Conservation (phyloP, 192 early-diverging fungal species). For the Backusella liffmaniae region DNA sequence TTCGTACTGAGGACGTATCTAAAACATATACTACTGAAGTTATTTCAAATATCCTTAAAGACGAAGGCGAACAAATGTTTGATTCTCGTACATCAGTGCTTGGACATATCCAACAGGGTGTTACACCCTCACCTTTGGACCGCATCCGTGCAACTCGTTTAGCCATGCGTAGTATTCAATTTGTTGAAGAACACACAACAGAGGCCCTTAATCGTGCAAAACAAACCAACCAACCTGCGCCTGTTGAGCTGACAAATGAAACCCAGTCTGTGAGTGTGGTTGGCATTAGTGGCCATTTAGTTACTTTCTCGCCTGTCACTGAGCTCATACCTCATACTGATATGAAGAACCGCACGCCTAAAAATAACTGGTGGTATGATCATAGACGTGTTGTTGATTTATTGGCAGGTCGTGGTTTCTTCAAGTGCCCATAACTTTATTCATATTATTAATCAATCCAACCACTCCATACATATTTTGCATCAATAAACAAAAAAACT, state of each 20-base stretch:
- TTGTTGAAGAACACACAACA: slow-evolving; percentile 70
- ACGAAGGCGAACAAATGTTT: slow-evolving; percentile 85
- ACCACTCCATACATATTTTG: not conserved
- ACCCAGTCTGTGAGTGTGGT: slow-evolving; percentile 70
- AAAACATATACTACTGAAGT: slow-evolving; percentile 89
- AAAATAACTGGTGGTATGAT: slow-evolving; percentile 67
- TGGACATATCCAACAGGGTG: slow-evolving; percentile 96
- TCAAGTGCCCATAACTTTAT: not conserved
- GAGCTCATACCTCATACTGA: slow-evolving; percentile 71
- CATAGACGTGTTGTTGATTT: slow-evolving; percentile 21
- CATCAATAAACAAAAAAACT: not conserved
- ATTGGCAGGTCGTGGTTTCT: slow-evolving; percentile 20
- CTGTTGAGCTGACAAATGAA: slow-evolving; percentile 57
- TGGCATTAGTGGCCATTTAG: slow-evolving; percentile 77
- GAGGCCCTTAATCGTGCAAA: slow-evolving; percentile 50
- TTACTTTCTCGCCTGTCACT: slow-evolving; percentile 70
- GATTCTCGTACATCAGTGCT: slow-evolving; percentile 88
- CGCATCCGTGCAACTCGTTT: slow-evolving; percentile 87
- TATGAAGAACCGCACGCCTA: slow-evolving; percentile 73
- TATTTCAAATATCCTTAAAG: slow-evolving; percentile 80
- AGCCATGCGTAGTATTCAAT: slow-evolving; percentile 81
- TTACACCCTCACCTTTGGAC: slow-evolving; percentile 88
- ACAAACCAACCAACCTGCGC: slow-evolving; percentile 45
- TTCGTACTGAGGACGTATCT: slow-evolving; percentile 73
- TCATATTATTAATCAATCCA: not conserved